Evolutionary conservation across 768 basidiomycete species (phyloP).

Genomic region (Rhodotorula sphaerocarpa): DNA sequence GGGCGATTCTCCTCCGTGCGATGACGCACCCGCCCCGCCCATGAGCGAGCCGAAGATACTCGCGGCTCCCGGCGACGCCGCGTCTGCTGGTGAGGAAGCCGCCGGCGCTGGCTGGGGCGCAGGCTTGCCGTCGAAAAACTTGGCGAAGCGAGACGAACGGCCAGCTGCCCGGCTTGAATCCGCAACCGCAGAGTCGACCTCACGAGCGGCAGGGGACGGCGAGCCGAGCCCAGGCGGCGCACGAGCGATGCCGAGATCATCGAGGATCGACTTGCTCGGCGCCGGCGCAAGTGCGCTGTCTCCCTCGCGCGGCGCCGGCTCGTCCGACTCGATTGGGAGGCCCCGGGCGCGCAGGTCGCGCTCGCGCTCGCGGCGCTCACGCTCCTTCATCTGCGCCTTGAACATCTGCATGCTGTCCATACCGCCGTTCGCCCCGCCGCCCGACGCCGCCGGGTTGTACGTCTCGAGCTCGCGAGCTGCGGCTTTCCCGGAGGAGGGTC

Average conservation of each 20-base stretch:
- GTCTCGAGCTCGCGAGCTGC: neutral
- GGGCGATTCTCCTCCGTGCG: neutral
- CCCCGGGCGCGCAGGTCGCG: slow-evolving; percentile 12
- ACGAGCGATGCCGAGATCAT: slow-evolving; percentile 25
- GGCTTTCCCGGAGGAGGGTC: neutral
- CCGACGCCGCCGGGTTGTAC: neutral
- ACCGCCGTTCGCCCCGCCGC: slow-evolving; percentile 11
- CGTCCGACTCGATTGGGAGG: neutral
- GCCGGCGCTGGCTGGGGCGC: neutral
- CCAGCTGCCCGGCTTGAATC: slow-evolving; percentile 1
- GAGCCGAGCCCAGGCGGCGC: slow-evolving; percentile 12
- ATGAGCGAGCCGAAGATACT: slow-evolving; percentile 26
- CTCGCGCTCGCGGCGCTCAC: slow-evolving; percentile 24
- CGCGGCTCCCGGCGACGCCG: neutral
- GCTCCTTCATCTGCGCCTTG: slow-evolving; percentile 35
- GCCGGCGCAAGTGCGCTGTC: neutral
- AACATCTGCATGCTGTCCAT: slow-evolving; percentile 33
- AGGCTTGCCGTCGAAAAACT: slow-evolving; percentile 35
- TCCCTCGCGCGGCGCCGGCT: neutral
- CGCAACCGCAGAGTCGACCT: neutral
- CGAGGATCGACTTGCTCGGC: slow-evolving; percentile 24
- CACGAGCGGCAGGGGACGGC: neutral
- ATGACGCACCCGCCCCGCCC: neutral
- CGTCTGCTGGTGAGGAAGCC: neutral
- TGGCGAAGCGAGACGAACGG: slow-evolving; percentile 29